phyloP scores from a whole-genome alignment of 2,329 filamentous ascomycete species.

The Lojkania enalia region DNA sequence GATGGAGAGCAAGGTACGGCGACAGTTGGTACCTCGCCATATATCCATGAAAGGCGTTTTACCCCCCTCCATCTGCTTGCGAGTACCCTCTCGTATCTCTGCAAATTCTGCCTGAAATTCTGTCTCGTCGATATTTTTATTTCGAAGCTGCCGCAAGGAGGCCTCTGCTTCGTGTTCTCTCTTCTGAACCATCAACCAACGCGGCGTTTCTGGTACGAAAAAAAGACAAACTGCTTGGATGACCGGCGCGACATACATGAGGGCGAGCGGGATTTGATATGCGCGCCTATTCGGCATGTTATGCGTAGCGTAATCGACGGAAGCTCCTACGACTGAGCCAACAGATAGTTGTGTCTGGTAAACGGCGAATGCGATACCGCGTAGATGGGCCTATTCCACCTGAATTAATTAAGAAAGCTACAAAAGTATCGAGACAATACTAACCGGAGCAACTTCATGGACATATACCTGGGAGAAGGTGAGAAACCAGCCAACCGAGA shows the following conservation, averaged over 20 bases:
- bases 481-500: conserved; percentile 57
- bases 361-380: conserved; percentile 9
- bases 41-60: conserved; percentile 26
- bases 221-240: conserved; percentile 31
- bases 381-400: conserved; percentile 7
- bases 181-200: conserved; percentile 46
- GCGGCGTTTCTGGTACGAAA: conserved; percentile 43
- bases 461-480: conserved; percentile 14
- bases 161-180: conserved; percentile 35
- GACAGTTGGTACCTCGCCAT: conserved; percentile 33
- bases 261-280: conserved; percentile 51
- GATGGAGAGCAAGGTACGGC: conserved; percentile 14
- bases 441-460: conserved; percentile 10
- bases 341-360: conserved; percentile 11
- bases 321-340: conserved; percentile 45
- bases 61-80: conserved; percentile 12
- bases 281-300: conserved; percentile 7
- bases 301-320: conserved; percentile 45
- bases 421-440: not conserved
- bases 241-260: conserved; percentile 55
- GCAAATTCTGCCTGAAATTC: conserved; percentile 19
- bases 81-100: conserved; percentile 12
- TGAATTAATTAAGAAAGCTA: not conserved
- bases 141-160: conserved; percentile 8
- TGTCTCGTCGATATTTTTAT: conserved; percentile 13